These are phyloP conservation scores for Pneumocystis sp. DNA, from an alignment of 1,139 yeast genomes.

Conservation along the genomic window DNA sequence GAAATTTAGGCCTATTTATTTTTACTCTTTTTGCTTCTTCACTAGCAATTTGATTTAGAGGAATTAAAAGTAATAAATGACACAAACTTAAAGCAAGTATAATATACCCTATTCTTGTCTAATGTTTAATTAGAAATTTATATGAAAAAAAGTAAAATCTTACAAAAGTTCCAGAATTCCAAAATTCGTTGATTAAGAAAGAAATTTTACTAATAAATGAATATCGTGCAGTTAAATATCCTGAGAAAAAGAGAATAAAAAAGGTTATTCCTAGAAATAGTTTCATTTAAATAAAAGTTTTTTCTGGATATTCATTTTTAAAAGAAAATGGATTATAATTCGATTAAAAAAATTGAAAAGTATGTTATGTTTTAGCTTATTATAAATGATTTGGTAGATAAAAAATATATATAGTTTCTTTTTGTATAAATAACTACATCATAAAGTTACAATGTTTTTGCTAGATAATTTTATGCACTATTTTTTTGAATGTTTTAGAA, in stretches of 20 bases:
- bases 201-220: not conserved
- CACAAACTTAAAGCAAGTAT: not conserved
- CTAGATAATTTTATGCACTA: not conserved
- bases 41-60: not conserved
- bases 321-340: not conserved
- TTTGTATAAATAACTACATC: slow-evolving; percentile 1
- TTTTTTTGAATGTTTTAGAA: not conserved
- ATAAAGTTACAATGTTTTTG: not conserved
- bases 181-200: not conserved
- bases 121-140: not conserved
- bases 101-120: not conserved
- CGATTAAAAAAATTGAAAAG: not conserved
- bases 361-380: not conserved
- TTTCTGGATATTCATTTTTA: not conserved
- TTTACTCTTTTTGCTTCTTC: slow-evolving; percentile 1
- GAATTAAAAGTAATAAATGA: not conserved
- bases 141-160: not conserved
- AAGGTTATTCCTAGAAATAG: not conserved
- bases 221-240: not conserved
- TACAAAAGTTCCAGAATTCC: not conserved
- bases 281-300: not conserved
- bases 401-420: not conserved
- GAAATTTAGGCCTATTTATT: not conserved
- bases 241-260: not conserved
- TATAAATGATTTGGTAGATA: not conserved